Evolutionary conservation across 2,329 filamentous ascomycete species (phyloP), one percentile per base, ranked within the genome.

Genomic region (Botrytis deweyae): DNA sequence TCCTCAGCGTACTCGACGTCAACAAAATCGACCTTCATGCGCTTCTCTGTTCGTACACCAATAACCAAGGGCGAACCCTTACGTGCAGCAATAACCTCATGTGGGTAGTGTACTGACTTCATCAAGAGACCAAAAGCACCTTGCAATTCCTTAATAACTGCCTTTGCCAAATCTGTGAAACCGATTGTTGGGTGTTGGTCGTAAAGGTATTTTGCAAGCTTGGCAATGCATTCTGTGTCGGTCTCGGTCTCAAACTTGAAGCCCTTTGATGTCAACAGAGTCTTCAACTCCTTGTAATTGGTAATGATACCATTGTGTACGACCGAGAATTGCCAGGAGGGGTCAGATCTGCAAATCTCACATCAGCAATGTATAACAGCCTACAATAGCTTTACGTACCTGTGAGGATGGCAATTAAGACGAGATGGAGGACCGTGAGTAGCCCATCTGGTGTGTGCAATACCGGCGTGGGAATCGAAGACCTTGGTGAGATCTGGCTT

Each of bases 291-390:
- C 89, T 99, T 99, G 90, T 99, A 99, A 90, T 99, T 99, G 87
- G 96, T 99, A 86, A 99, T 99, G 88, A 99, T 99, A 82, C 96
- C 96, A 86, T 99, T 99, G 92, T 99, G 96, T 76, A 98, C 96
- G 80, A 99, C 91, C 78, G 93, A 89, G 84, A 99, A 99, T 86
- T 99, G 93, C 94, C 95, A 99, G 81, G 87, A 93, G 80, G 92
- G 90, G 84, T 99, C 96, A 78, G 95, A 98, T 85, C 95, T 97
- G 78, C 29, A 75, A 71, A 46, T 66, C 25, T 55, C 22, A 42
- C 36, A 75, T 77, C 46, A 81, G 80, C 66, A 63, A 67, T 18
- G 64, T 29, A 38, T 40, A 20, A 25, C 44, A 22, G 33, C 29
- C 25, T 42, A 25, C 44, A 25, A 22, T 58, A 58, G 62, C 38